A percentile compares a stretch with the other conserved stretches of the same genome.
Conservation (phyloP, 192 early-diverging fungal genomes). For the Backusella australiensis region DNA sequence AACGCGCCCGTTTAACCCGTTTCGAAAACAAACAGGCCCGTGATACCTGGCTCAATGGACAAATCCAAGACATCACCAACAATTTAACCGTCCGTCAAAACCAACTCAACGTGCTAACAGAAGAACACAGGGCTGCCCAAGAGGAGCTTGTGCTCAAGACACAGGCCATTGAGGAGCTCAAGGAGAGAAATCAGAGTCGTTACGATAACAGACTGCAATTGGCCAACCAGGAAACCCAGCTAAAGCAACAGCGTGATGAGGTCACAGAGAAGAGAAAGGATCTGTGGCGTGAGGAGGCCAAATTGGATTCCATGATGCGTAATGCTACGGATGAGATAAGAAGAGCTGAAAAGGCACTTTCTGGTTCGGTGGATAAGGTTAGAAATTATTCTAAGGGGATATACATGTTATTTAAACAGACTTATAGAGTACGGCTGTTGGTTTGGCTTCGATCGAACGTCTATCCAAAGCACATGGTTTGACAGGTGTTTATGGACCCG, state of each 20-base stretch:
- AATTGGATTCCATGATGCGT: slow-evolving; percentile 60
- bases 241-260: slow-evolving; percentile 49
- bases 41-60: slow-evolving; percentile 71
- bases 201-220: background rate
- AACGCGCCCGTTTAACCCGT: slow-evolving; percentile 81
- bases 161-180: background rate
- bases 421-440: slow-evolving; percentile 69
- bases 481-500: slow-evolving; percentile 82
- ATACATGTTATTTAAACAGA: background rate
- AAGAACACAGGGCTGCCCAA: background rate
- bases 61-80: slow-evolving; percentile 64
- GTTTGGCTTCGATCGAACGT: slow-evolving; percentile 66
- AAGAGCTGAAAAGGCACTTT: slow-evolving; percentile 69
- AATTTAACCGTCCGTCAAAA: slow-evolving; percentile 50
- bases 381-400: background rate
- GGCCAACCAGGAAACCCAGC: slow-evolving; percentile 22
- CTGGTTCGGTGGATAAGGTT: slow-evolving; percentile 78
- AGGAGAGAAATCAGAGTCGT: background rate
- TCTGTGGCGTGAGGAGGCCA: slow-evolving; percentile 87
- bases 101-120: slow-evolving; percentile 32
- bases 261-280: slow-evolving; percentile 73
- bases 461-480: slow-evolving; percentile 67
- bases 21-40: slow-evolving; percentile 74
- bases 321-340: slow-evolving; percentile 73
- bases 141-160: slow-evolving; percentile 11